phyloP scores from a whole-genome alignment of 208 protist species.

The Leishmania aethiopica region DNA sequence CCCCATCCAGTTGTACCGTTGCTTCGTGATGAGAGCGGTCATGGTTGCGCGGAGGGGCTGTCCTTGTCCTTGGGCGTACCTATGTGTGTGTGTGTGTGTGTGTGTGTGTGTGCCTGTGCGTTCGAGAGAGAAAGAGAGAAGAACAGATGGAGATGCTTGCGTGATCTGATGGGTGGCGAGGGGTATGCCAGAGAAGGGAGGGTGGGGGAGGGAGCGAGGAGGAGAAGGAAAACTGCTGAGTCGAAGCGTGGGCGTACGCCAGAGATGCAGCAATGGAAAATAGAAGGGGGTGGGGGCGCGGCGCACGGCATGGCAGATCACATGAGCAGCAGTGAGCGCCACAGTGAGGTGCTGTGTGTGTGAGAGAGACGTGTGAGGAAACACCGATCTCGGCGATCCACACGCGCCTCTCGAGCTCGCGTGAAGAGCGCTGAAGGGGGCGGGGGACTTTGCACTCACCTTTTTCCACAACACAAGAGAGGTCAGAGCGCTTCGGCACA shows the following conservation, averaged over 20 bases:
- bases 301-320: neutral
- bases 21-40: constrained; percentile 56
- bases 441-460: neutral
- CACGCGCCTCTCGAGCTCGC: neutral
- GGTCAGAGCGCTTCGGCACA: neutral
- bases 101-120: neutral
- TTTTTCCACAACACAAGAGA: neutral
- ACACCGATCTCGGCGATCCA: neutral
- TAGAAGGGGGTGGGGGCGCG: neutral
- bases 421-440: neutral
- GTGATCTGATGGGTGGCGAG: neutral
- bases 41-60: constrained; percentile 10
- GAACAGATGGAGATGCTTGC: neutral
- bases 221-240: neutral
- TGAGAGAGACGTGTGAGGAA: neutral
- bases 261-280: neutral
- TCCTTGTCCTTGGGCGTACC: neutral
- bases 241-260: neutral
- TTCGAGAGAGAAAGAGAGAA: neutral
- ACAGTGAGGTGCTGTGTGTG: neutral
- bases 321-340: neutral
- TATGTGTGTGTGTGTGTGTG: neutral
- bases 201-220: neutral
- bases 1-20: constrained; percentile 90
- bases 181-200: neutral